Percentiles rank a stretch among this genome's conserved stretches.
Conservation (phyloP, 306 rosid genomes). For the Inga oerstediana region DNA sequence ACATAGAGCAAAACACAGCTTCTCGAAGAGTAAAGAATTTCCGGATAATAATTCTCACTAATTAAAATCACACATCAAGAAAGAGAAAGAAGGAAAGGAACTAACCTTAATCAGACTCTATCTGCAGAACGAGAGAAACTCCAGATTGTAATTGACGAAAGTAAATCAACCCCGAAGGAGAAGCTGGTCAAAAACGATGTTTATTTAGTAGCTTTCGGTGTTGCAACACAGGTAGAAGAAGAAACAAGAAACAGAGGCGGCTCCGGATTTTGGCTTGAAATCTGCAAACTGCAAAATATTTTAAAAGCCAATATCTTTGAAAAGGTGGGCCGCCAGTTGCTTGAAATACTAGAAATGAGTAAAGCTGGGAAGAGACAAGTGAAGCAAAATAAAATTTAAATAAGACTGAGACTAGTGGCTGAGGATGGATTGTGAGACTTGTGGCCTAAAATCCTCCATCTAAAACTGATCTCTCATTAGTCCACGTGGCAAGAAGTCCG, state of each 20-base stretch:
- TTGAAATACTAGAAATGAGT: constrained; percentile 1
- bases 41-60: background rate
- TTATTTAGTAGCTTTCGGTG: background rate
- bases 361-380: background rate
- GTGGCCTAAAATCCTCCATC: constrained; percentile 69
- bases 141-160: constrained; percentile 29
- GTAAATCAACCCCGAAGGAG: constrained; percentile 34
- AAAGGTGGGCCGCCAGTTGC: constrained; percentile 2
- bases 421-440: constrained; percentile 33
- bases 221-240: background rate
- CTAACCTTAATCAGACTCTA: constrained; percentile 36
- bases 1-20: background rate
- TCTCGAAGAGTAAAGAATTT: background rate
- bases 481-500: constrained; percentile 36
- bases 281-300: background rate
- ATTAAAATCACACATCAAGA: background rate
- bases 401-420: constrained; percentile 55
- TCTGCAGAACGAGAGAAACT: constrained; percentile 6
- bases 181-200: background rate
- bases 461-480: constrained; percentile 47
- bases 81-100: background rate
- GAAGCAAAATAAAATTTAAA: background rate
- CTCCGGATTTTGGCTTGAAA: constrained; percentile 32
- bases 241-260: constrained; percentile 37
- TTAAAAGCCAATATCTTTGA: background rate